Base-by-base conservation (phyloP, 345 rosid species). In the Rhizophora apiculata region DNA sequence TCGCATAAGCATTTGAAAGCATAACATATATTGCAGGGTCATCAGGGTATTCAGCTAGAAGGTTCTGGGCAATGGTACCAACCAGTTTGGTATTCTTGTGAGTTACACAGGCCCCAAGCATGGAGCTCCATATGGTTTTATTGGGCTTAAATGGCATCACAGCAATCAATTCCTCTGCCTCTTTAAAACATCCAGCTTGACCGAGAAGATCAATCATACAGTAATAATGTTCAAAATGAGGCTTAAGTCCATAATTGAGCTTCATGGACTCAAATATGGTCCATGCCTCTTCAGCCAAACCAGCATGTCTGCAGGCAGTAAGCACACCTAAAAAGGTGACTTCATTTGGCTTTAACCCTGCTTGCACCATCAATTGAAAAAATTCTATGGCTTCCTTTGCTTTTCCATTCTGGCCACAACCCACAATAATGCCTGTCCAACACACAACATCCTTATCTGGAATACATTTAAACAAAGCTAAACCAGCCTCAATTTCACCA, bases 371-470 rank as follows among this genome's bases (percentile, higher is more conserved):
- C 76, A 83, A 65, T n/a, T 46, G 65, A 68, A 85, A 88, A 80
- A 82, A 73, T 61, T 53, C 36, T 63, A 86, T 58, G 51, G 93
- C 90, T 70, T 88, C 87, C 62, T 73, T 60, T 19, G 75, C 83
- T 76, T 73, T 79, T 73, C 96, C 93, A 78, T 90, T 90, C 76
- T 88, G 96, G 36, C 88, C 89, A 61, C 89, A 88, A 18, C 93
- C 90, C 46, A 80, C 84, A 63, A 90, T 86, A 65, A 86, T 84
- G 65, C 86, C 86, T 27, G 96, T 86, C 93, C 93, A 88, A 69
- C 88, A 84, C 6, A 88, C 84, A 36, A 82, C 76, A 64, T 88
- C 96, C 73, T 83, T 82, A 11, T 80, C 87, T 48, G 54, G 56
- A 68, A 78, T 22, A 58, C 70, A 39, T 39, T 75, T 58, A 72